phyloP scores from a whole-genome alignment of 208 protist genomes.

The Wallacemonas collosoma region DNA sequence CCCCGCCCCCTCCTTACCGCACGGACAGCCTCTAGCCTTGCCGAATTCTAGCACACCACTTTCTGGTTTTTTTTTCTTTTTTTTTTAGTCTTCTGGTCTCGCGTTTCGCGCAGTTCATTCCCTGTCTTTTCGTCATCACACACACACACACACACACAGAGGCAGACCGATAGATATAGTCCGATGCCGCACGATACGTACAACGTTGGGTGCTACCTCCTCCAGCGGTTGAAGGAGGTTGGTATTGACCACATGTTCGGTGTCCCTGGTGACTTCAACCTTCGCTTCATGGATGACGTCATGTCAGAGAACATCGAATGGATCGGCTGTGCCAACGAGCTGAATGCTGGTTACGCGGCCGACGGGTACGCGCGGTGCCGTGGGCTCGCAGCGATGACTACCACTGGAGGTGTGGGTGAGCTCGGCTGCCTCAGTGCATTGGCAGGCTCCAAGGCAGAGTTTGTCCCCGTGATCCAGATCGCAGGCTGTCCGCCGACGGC shows the following conservation, averaged over 20 bases:
- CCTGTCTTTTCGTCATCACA: not conserved
- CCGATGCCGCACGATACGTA: constrained; percentile 52
- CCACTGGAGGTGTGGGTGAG: constrained; percentile 60
- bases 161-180: no score
- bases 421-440: constrained; percentile 50
- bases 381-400: constrained; percentile 38
- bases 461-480: constrained; percentile 56
- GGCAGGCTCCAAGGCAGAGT: constrained; percentile 37
- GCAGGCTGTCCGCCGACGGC: constrained; percentile 33
- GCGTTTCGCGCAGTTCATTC: not conserved
- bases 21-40: no score
- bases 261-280: constrained; percentile 67
- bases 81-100: not conserved
- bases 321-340: constrained; percentile 61
- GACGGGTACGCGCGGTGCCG: constrained; percentile 55
- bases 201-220: constrained; percentile 58
- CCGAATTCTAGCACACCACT: not conserved
- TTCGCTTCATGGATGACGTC: constrained; percentile 67
- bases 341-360: constrained; percentile 60
- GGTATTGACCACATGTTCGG: constrained; percentile 58
- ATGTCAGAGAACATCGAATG: constrained; percentile 52
- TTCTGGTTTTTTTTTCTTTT: not conserved
- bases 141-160: not conserved
- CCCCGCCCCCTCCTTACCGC: no score
- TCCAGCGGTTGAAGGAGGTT: constrained; percentile 49